A percentile compares a stretch with the other conserved stretches of the same genome.
These are phyloP conservation scores for Cordyceps tenuipes DNA, from an alignment of 2,329 filamentous ascomycete genomes.

Conservation along the genomic window DNA sequence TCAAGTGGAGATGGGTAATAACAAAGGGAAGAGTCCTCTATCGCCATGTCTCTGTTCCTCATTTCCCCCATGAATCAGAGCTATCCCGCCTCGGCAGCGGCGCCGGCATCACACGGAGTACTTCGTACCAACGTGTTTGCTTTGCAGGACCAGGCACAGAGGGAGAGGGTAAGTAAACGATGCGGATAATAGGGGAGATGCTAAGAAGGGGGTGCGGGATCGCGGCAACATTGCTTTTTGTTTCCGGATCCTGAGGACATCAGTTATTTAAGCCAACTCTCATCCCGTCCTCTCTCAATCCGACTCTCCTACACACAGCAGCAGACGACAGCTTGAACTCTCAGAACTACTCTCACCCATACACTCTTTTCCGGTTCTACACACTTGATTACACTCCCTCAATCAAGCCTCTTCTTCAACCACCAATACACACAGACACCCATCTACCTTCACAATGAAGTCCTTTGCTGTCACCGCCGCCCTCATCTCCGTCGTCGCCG, in stretches of 20 bases:
- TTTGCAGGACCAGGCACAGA: not conserved
- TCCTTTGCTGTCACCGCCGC: slow-evolving; percentile 16
- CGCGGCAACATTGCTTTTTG: not conserved
- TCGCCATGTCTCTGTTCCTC: slow-evolving; percentile 11
- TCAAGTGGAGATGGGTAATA: slow-evolving; percentile 5
- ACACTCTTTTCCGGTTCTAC: slow-evolving; percentile 12
- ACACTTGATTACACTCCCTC: not conserved
- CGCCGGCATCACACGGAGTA: not conserved
- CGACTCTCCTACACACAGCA: not conserved
- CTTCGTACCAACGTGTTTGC: not conserved
- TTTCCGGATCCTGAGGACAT: not conserved
- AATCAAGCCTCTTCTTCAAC: slow-evolving; percentile 11
- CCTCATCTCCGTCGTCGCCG: slow-evolving; percentile 13
- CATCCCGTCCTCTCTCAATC: not conserved
- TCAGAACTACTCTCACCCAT: slow-evolving; percentile 13
- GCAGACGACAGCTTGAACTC: slow-evolving; percentile 11
- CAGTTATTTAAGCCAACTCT: slow-evolving; percentile 9
- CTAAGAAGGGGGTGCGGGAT: not conserved
- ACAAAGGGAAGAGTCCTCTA: not conserved
- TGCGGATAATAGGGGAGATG: not conserved
- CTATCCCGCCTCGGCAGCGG: not conserved
- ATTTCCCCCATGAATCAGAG: slow-evolving; percentile 13
- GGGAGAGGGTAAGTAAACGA: not conserved
- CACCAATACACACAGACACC: slow-evolving; percentile 13
- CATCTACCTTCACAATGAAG: slow-evolving; percentile 17